Evolutionary conservation across 139 green algal genomes (phyloP), one percentile per base, ranked within the genome.

Genomic region (Chlamydomonas applanata): DNA sequence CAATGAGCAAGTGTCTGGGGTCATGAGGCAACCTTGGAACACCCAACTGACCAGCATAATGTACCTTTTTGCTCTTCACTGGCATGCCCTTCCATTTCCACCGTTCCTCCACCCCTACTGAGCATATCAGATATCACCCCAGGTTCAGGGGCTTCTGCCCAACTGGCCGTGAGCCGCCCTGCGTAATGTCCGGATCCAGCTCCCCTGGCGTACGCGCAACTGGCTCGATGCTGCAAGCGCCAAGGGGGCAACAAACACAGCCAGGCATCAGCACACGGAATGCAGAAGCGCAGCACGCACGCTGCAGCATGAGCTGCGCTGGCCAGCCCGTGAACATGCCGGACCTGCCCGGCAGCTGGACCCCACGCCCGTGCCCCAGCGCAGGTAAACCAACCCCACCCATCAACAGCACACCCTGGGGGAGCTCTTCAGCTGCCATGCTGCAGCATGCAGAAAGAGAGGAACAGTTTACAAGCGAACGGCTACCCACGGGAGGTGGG

Each of bases 201-300:
- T 69, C 62, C 2, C 34, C 62, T 29, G 22, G 32, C 13, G 40
- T 11, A 11, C 40, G 40, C 40, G 40, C 40, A 7, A 53, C 62
- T 17, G 62, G 62, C 62, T 69, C 62, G 32, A 69, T 52, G 32
- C 62, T 69, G 32, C 40, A 49, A 49, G n/a, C n/a, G n/a, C n/a
- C 40, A 49, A 7, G 40, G 40, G 40, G 16, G 13, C 5, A 53
- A 53, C 4, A 17, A 67, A 67, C 25, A 67, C 3, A 24, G 16
- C 5, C 14, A 17, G 25, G 27, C 25, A 44, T 24, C 14, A 35
- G 29, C 3, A 67, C 29, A 40, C 16, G 7, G 56, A 64, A 20
- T 32, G 20, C 13, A 25, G 20, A 27, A 64, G 7, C 13, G 20
- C 20, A 64, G n/a, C n/a, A n/a, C n/a, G n/a, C n/a, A n/a, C n/a